Conservation (phyloP, 2,329 filamentous ascomycete genomes). For the Colletotrichum limetticola region DNA sequence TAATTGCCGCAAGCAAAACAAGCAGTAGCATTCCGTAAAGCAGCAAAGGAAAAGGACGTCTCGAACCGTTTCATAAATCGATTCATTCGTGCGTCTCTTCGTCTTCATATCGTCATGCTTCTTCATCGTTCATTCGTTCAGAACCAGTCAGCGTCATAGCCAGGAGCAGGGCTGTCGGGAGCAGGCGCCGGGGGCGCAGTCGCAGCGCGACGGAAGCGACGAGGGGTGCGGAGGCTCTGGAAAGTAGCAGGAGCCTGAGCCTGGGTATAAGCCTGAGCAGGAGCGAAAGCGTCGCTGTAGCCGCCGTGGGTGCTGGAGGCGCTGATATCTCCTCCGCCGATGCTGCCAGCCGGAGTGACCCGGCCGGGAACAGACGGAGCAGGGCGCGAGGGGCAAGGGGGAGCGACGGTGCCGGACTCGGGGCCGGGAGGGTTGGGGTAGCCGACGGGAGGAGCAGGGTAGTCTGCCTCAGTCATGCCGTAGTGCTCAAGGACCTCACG, state of each 20-base stretch:
- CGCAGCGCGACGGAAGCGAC: slow-evolving; percentile 27
- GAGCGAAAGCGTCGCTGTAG: neutral
- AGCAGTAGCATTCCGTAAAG: too few relatives aligned
- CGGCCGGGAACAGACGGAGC: neutral
- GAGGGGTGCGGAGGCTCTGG: slow-evolving; percentile 25
- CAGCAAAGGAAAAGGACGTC: neutral
- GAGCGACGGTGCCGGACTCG: neutral
- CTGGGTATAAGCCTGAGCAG: too few relatives aligned
- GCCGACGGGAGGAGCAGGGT: slow-evolving; percentile 13
- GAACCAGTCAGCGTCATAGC: slow-evolving; percentile 31
- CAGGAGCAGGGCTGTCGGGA: slow-evolving; percentile 19
- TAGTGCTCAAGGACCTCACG: slow-evolving; percentile 4
- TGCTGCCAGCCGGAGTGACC: neutral
- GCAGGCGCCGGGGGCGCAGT: slow-evolving; percentile 19
- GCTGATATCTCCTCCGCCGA: neutral
- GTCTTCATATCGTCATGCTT: neutral
- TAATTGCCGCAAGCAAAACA: neutral
- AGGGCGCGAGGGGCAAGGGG: slow-evolving; percentile 22
- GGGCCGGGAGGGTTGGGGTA: slow-evolving; percentile 23
- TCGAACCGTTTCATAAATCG: neutral
- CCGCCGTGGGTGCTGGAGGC: neutral
- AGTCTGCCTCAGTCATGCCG: slow-evolving; percentile 24
- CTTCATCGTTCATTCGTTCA: neutral
- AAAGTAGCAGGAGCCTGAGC: neutral
- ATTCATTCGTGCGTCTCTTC: neutral